A percentile compares a stretch with the other conserved stretches of the same genome.
phyloP scores from a whole-genome alignment of 2,329 filamentous ascomycete species.

The Botryosphaeria agaves region DNA sequence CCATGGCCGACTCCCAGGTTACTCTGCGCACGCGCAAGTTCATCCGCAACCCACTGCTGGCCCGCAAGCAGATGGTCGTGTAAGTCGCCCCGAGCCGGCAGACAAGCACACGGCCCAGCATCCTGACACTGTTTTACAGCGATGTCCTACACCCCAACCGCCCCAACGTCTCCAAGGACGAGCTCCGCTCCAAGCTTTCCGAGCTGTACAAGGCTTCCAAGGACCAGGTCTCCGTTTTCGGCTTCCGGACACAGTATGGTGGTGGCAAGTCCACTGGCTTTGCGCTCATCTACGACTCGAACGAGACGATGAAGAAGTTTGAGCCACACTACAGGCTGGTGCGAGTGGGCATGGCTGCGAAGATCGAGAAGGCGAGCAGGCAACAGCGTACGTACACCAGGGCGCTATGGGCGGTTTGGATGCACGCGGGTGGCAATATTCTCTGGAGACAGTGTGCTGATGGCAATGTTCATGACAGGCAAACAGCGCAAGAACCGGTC shows the following conservation, averaged over 20 bases:
- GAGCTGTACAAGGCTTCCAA: constrained; percentile 96
- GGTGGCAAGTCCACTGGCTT: constrained; percentile 99
- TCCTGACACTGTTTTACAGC: constrained; percentile 33
- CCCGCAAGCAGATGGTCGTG: constrained; percentile 99
- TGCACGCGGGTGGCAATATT: background rate
- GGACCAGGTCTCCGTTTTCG: constrained; percentile 95
- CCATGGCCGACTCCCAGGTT: constrained; percentile 63
- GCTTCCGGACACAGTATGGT: constrained; percentile 97
- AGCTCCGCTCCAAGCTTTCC: constrained; percentile 88
- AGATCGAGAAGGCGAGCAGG: constrained; percentile 94
- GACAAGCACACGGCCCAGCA: background rate
- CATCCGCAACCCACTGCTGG: constrained; percentile 98
- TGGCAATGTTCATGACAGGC: constrained; percentile 40
- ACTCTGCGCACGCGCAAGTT: constrained; percentile 90
- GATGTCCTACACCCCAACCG: constrained; percentile 99
- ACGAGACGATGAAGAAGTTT: constrained; percentile 99
- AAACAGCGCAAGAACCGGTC: constrained; percentile 99
- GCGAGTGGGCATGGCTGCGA: constrained; percentile 77
- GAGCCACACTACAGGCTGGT: constrained; percentile 96
- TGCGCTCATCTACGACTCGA: constrained; percentile 94
- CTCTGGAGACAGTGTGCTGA: constrained; percentile 10
- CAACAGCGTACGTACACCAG: constrained; percentile 77
- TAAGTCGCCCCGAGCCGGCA: constrained; percentile 21
- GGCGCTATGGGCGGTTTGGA: background rate
- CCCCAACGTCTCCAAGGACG: constrained; percentile 97